Evolutionary conservation across 331 rosid genomes (phyloP), one percentile per base, ranked within the genome.

Genomic region (Acacia pycnantha): DNA sequence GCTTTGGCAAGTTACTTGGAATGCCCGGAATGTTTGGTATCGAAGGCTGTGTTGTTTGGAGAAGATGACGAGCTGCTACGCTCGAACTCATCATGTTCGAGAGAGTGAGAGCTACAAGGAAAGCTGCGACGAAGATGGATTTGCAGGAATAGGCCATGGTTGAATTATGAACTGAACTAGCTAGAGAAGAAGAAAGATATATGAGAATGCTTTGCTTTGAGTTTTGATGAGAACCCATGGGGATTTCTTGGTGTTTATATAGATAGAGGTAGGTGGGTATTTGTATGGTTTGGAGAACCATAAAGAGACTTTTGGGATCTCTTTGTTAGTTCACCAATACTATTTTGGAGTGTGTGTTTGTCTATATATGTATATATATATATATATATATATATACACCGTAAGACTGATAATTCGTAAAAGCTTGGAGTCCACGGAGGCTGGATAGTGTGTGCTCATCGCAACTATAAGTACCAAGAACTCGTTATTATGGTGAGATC

Each of bases 41-140:
- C 3, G 40, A 13, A 62, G 68, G 68, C 6, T 62, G 68, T 1
- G 73, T 67, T 9, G 27, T 67, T 67, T 67, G 73, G 8, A 67
- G 48, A 67, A 67, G 48, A 37, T 10, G 73, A n/a, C 87, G 81
- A 74, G 74, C 76, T 61, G 15, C 90, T 33, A 78, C 4, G 44
- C 74, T 81, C 7, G 3, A n/a, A 21, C 24, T 35, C 73, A 37
- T 67, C 27, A 67, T 8, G 73, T 26, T 37, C 37, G 72, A 64
- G 4, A 64, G 8, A 6, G 73, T 37, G 48, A 67, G 73, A 67
- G 73, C 48, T 7, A 67, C 10, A 18, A 67, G 48, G 47, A 67
- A 67, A 19, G 73, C 15, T 35, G 40, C 7, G 40, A 22, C 0
- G 73, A 67, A 10, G 27, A 67, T 3, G 15, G 48, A 10, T 33